A percentile compares a stretch with the other conserved stretches of the same genome.
Evolutionary conservation across 345 rosid genomes (phyloP).

Genomic region (Laguncularia racemosa): DNA sequence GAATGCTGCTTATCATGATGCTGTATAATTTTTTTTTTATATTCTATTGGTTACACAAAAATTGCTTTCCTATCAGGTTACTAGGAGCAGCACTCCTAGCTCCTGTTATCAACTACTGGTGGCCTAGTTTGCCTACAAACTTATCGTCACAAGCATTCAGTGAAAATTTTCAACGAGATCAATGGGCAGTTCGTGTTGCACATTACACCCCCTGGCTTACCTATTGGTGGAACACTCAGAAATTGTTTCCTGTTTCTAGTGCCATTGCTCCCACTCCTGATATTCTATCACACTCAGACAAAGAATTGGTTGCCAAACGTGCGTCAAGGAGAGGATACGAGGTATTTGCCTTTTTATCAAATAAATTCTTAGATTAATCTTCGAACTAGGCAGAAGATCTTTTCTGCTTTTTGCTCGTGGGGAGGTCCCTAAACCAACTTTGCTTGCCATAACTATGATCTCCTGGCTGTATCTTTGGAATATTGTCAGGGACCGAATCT

Average conservation of each 20-base stretch:
- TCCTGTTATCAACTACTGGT: constrained; percentile 49
- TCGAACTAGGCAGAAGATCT: no score
- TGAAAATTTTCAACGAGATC: constrained; percentile 9
- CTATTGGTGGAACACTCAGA: constrained; percentile 24
- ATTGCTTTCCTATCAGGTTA: constrained; percentile 19
- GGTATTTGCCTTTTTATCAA: neutral
- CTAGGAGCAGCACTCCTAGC: constrained; percentile 45
- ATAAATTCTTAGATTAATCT: neutral
- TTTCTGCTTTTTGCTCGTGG: no score
- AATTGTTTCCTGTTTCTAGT: constrained; percentile 11
- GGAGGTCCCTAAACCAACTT: no score
- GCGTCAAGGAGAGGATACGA: neutral
- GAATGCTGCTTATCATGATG: neutral
- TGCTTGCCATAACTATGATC: no score
- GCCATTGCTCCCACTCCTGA: neutral
- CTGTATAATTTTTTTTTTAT: neutral
- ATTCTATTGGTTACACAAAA: neutral
- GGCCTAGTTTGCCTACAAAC: constrained; percentile 44
- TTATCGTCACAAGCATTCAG: constrained; percentile 26
- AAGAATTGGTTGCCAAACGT: constrained; percentile 3
- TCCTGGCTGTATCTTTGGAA: no score
- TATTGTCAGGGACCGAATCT: no score
- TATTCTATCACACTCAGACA: constrained; percentile 10
- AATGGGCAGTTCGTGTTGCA: constrained; percentile 17
- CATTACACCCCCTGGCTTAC: constrained; percentile 16